Base-by-base conservation (phyloP, 805 yeast genomes). In the Teunomyces tritomae region DNA sequence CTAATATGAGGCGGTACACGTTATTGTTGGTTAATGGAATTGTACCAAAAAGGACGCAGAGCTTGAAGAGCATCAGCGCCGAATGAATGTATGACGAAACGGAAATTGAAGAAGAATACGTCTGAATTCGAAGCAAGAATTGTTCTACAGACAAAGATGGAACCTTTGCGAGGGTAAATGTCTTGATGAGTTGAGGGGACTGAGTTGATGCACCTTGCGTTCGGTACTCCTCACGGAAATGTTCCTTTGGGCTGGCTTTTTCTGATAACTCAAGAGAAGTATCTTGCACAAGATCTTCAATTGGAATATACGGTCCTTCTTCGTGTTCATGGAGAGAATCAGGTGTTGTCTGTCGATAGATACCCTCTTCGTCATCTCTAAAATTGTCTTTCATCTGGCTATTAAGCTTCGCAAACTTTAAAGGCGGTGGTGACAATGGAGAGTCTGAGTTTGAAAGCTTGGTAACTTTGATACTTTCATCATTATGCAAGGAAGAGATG, bases 51-150 rank as follows among this genome's bases (percentile, higher is more conserved):
- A 71, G 51, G 26, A 71, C 53, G 39, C 69, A 52, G 33, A 71
- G 51, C 51, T 69, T 71, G 54, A 59, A 71, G 39, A 73, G 53
- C 64, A 71, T 53, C 46, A 57, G 63, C 3, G 76, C 72, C 9
- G 73, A 59, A 53, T 73, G 77, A 24, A 72, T 61, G 50, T 70
- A 73, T 16, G 69, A 67, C 29, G 65, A 57, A 2, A 69, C 70
- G 5, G 76, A 70, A 8, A 68, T 65, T 14, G 74, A 62, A 2
- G 75, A 59, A 39, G 73, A 67, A 53, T 71, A 73, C 3, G 71
- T 70, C 45, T 65, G 63, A 36, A 73, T 68, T 28, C 77, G 56
- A 20, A 59, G 47, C 29, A 73, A 56, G 52, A 68, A 73, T 39
- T 70, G 63, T 35, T 61, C 67, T 11, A 71, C 55, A n/a, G 68